Conservation (phyloP, 192 early-diverging fungal genomes). For the Mortierella hygrophila region DNA sequence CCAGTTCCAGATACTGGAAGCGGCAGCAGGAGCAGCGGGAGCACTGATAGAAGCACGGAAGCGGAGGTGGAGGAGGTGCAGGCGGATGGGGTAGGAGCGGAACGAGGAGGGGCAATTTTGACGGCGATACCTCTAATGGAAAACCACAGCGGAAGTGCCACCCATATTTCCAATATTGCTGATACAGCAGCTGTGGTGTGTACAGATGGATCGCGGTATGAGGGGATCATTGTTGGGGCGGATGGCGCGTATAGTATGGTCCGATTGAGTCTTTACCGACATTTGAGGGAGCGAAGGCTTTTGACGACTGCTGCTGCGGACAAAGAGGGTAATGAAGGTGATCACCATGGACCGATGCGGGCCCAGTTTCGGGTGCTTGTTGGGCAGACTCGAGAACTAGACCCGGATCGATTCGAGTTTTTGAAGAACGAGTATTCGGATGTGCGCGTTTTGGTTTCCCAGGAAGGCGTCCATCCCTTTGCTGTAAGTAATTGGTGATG, state of each 20-base stretch:
- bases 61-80: neutral
- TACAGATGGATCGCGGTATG: constrained; percentile 19
- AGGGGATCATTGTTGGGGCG: constrained; percentile 34
- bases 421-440: constrained; percentile 15
- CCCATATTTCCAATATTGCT: neutral
- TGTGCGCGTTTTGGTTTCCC: constrained; percentile 24
- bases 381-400: constrained; percentile 35
- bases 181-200: constrained; percentile 13
- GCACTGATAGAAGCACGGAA: neutral
- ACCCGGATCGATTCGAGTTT: constrained; percentile 19
- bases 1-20: neutral
- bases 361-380: constrained; percentile 20
- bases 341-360: constrained; percentile 12
- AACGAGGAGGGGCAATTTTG: neutral
- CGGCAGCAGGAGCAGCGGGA: neutral
- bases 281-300: neutral
- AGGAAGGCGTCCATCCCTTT: constrained; percentile 12
- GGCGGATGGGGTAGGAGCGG: neutral
- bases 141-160: neutral
- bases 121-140: neutral
- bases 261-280: constrained; percentile 22
- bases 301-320: constrained; percentile 1
- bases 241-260: constrained; percentile 44
- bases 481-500: constrained; percentile 14
- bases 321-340: neutral